Evolutionary conservation across 768 basidiomycete species (phyloP), one percentile per base, ranked within the genome.

Genomic region (Leccinellum albellum): DNA sequence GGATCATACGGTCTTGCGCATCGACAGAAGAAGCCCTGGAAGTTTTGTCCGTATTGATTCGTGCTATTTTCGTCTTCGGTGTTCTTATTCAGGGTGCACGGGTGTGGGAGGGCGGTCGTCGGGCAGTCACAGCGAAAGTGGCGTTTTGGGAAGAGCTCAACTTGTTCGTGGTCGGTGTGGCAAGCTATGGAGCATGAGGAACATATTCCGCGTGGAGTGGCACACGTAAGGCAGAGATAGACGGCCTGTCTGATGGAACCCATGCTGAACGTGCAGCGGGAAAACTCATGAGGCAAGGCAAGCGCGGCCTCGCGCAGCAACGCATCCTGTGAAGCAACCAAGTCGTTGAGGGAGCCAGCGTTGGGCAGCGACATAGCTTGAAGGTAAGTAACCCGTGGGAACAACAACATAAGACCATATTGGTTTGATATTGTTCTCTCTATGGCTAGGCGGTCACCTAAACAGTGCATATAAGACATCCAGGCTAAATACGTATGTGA

Each of bases 91-190:
- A 93, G 73, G 21, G 82, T 80, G 70, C 91, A 94, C 2, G 76
- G 53, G 58, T 87, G 86, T 0, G 79, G 64, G 21, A 91, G 71
- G 5, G 81, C 76, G 13, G 72, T 56, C 17, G 91, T 93, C 4
- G 91, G 89, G 69, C 91, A 94, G 71, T 94, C 91, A 66, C 91
- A 94, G 32, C 87, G 83, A 66, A 93, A 92, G 57, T 78, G 74
- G 62, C 91, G 82, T 68, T 94, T 94, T 1, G 91, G 90, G 73
- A 94, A 93, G 57, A 94, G 78, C 70, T 94, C 91, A 51, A 93
- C 71, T 68, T 94, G 91, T 64, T 93, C 87, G 70, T 92, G 90
- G 68, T 90, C 79, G 14, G 88, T 88, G 67, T 94, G 91, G 67
- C 91, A 94, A 23, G 91, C 88, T 51, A 93, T 80, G 28, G 89